Conservation (phyloP, 2,329 filamentous ascomycete species). For the Eurotiales sp. region DNA sequence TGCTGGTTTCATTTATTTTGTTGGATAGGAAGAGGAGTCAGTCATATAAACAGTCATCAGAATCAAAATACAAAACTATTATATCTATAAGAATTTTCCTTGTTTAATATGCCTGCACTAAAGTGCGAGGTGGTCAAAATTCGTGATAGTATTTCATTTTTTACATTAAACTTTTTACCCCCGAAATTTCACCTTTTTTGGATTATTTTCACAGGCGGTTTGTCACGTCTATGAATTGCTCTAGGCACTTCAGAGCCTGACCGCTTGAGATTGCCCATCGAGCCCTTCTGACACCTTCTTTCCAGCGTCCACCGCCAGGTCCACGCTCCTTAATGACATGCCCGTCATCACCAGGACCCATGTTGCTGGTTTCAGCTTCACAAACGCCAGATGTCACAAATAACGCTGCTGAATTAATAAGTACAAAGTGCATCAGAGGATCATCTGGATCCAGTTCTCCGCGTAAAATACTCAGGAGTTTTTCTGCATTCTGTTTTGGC, state of each 20-base stretch:
- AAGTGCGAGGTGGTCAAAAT: not conserved
- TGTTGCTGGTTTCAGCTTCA: conserved; percentile 73
- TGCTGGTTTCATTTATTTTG: not conserved
- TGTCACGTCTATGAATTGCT: conserved; percentile 77
- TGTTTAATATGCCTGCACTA: not conserved
- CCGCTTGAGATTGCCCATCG: conserved; percentile 85
- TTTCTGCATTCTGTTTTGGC: conserved; percentile 81
- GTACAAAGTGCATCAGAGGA: conserved; percentile 86
- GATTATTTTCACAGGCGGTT: conserved; percentile 46
- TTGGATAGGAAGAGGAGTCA: not conserved
- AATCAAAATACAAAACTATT: not conserved
- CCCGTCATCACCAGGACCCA: conserved; percentile 77
- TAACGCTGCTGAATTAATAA: conserved; percentile 88
- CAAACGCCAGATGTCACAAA: conserved; percentile 83
- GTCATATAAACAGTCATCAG: not conserved
- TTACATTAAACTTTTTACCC: not conserved
- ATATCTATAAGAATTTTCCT: not conserved
- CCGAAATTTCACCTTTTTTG: not conserved
- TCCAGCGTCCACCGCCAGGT: conserved; percentile 86
- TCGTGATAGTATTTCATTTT: not conserved
- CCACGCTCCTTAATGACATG: conserved; percentile 77
- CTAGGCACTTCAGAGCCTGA: conserved; percentile 78
- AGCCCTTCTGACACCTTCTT: conserved; percentile 84
- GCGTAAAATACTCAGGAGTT: conserved; percentile 71
- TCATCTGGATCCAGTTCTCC: conserved; percentile 71